phyloP scores from a whole-genome alignment of 306 rosid species.

The Rosa multiflora region DNA sequence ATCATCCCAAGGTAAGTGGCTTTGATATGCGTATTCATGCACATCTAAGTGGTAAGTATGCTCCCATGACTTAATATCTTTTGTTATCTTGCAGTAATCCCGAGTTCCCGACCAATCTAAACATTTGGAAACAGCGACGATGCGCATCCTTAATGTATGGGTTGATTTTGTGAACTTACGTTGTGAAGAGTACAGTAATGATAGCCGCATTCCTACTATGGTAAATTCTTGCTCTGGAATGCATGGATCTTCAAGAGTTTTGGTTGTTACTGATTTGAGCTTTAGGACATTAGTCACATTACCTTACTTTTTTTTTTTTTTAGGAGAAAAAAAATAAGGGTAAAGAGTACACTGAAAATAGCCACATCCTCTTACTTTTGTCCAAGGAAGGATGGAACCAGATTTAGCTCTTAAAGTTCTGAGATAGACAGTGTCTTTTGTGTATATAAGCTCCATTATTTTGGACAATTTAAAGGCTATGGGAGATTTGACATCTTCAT shows the following conservation, averaged over 20 bases:
- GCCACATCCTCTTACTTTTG: no score
- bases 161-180: constrained; percentile 88
- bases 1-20: constrained; percentile 67
- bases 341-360: no score
- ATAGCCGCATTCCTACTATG: constrained; percentile 89
- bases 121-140: constrained; percentile 95
- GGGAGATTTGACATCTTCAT: no score
- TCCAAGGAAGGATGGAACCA: no score
- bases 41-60: not conserved
- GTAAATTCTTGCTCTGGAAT: constrained; percentile 24
- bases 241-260: not conserved
- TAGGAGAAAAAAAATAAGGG: no score
- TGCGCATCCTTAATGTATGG: constrained; percentile 76
- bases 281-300: not conserved
- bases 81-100: constrained; percentile 65
- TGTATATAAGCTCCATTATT: no score
- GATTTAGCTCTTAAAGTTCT: no score
- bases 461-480: no score
- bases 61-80: not conserved
- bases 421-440: no score
- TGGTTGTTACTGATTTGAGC: not conserved
- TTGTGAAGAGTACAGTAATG: constrained; percentile 78
- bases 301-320: no score
- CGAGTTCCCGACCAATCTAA: constrained; percentile 96
- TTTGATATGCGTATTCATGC: not conserved